phyloP scores from a whole-genome alignment of 495 filamentous ascomycete genomes.

The Oleoguttula mirabilis region DNA sequence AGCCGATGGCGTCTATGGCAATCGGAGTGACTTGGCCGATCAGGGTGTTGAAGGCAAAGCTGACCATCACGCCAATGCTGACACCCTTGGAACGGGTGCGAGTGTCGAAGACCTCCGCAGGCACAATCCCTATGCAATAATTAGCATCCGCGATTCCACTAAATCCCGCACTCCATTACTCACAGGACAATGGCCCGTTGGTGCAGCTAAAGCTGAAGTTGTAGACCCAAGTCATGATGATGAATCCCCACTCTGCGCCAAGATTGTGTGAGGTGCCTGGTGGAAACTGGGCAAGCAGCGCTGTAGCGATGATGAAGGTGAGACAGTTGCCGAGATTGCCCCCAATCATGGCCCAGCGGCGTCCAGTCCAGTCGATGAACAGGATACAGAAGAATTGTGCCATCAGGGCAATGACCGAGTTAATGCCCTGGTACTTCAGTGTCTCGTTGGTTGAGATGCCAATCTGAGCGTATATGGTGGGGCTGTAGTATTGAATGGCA shows the following conservation, averaged over 20 bases:
- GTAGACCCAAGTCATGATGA: conserved; percentile 59
- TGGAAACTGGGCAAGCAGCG: conserved; percentile 46
- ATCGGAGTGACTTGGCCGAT: conserved; percentile 54
- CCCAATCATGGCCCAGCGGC: conserved; percentile 51
- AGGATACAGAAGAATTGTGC: conserved; percentile 56
- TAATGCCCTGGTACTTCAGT: conserved; percentile 61
- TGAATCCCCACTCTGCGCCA: conserved; percentile 60
- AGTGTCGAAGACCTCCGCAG: conserved; percentile 60
- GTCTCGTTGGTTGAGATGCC: conserved; percentile 52
- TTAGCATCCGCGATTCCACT: not conserved
- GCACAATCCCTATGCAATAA: conserved; percentile 40
- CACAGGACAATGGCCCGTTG: conserved; percentile 47
- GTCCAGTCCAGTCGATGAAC: conserved; percentile 53
- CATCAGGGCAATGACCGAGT: conserved; percentile 52
- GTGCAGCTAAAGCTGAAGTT: conserved; percentile 56
- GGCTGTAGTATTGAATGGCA: conserved; percentile 62
- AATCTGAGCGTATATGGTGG: conserved; percentile 51
- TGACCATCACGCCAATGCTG: conserved; percentile 51
- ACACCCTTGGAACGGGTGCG: conserved; percentile 55
- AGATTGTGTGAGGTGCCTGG: conserved; percentile 39
- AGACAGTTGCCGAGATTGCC: conserved; percentile 50
- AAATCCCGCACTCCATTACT: not conserved
- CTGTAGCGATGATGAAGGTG: conserved; percentile 42
- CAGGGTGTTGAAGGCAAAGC: conserved; percentile 62
- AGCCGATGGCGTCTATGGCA: conserved; percentile 46